These are phyloP conservation scores for Yamagishiella unicocca DNA, from an alignment of 139 green algal species.

Conservation along the genomic window DNA sequence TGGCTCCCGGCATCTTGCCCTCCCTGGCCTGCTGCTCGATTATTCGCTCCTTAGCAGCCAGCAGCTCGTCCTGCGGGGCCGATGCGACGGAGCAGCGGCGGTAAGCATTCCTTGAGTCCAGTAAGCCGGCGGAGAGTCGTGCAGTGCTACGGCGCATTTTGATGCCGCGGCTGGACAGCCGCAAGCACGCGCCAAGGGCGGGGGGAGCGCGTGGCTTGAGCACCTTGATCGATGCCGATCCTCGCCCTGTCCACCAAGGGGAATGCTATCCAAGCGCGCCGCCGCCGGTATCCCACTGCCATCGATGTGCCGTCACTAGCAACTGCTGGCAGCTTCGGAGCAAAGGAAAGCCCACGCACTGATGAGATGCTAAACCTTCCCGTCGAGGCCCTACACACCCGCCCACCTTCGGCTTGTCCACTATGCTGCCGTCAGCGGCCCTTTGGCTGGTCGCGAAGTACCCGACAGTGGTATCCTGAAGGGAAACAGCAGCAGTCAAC, in stretches of 20 bases:
- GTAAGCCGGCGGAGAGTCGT: background rate
- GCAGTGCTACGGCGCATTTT: background rate
- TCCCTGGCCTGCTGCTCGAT: constrained; percentile 17
- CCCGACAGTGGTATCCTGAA: constrained; percentile 16
- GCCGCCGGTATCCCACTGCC: too few species aligned
- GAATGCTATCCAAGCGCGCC: too few species aligned
- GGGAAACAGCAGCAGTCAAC: background rate
- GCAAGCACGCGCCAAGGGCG: background rate
- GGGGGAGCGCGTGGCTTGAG: background rate
- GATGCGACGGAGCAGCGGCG: background rate
- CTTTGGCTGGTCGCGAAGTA: background rate
- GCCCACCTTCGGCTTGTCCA: constrained; percentile 26
- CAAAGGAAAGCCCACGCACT: too few species aligned
- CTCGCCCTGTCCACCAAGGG: background rate
- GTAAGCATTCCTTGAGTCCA: background rate
- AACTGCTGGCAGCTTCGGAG: too few species aligned
- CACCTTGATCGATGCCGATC: background rate
- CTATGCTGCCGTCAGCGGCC: background rate
- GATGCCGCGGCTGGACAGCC: background rate
- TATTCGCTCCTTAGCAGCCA: constrained; percentile 21
- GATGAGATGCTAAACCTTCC: too few species aligned
- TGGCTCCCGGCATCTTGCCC: constrained; percentile 38
- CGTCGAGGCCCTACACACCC: background rate
- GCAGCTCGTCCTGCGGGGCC: constrained; percentile 9
- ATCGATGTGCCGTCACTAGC: too few species aligned